Evolutionary conservation across 768 basidiomycete species (phyloP).

Genomic region (Russula olivacea): DNA sequence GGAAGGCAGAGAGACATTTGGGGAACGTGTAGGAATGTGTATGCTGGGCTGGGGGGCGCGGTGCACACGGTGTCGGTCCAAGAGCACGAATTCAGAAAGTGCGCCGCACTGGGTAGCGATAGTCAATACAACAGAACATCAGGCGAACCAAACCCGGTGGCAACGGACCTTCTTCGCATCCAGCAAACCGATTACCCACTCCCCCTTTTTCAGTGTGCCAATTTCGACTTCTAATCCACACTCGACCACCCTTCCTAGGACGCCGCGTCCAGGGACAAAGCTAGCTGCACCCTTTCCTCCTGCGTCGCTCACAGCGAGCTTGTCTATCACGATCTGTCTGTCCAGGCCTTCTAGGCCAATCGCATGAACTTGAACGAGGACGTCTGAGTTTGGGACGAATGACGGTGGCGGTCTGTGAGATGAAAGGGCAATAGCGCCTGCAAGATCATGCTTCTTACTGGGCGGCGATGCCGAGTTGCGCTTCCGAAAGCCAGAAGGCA

Average conservation of each 20-base stretch:
- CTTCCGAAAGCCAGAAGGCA: conserved; percentile 4
- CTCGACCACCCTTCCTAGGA: conserved; percentile 78
- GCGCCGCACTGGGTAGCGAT: conserved; percentile 59
- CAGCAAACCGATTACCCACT: conserved; percentile 81
- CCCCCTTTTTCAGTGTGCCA: conserved; percentile 59
- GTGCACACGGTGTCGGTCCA: conserved; percentile 72
- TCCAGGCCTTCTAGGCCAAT: conserved; percentile 78
- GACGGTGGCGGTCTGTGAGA: conserved; percentile 55
- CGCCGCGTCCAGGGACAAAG: conserved; percentile 81
- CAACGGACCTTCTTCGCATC: conserved; percentile 67
- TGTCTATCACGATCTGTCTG: conserved; percentile 54
- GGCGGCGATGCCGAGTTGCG: conserved; percentile 14
- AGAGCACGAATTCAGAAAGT: conserved; percentile 80
- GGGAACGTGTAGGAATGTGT: conserved; percentile 31
- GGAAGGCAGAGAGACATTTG: conserved; percentile 15
- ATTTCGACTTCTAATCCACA: conserved; percentile 73
- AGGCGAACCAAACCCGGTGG: conserved; percentile 9
- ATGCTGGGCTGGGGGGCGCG: conserved; percentile 51
- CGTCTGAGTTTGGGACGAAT: conserved; percentile 59
- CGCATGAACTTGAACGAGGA: conserved; percentile 87
- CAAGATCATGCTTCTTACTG: conserved; percentile 18
- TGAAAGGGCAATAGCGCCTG: conserved; percentile 29
- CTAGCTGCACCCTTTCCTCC: conserved; percentile 36
- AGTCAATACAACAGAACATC: conserved; percentile 23
- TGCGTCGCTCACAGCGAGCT: conserved; percentile 27